A percentile compares a stretch with the other conserved stretches of the same genome.
Conservation (phyloP, 176 grass and related monocot species). For the Dactylis glomerata region DNA sequence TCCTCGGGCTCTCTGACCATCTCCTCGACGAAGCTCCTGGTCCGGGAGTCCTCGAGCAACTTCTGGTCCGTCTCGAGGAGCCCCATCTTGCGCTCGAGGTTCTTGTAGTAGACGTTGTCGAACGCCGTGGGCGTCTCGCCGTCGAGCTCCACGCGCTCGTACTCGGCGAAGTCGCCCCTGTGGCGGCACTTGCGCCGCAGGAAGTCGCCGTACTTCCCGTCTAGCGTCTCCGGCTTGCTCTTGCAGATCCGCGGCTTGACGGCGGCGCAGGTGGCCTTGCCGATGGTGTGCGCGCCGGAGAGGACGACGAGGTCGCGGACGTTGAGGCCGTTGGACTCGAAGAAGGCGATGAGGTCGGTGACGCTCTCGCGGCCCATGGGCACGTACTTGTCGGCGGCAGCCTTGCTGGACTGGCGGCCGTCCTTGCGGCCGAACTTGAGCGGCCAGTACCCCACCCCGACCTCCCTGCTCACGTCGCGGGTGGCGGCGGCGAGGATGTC, state of each 20-base stretch:
- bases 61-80: constrained; percentile 58
- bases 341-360: constrained; percentile 61
- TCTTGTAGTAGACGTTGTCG: constrained; percentile 63
- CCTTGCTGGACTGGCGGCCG: constrained; percentile 30
- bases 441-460: constrained; percentile 32
- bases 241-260: constrained; percentile 53
- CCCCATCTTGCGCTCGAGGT: constrained; percentile 55
- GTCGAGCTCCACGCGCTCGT: constrained; percentile 59
- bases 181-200: constrained; percentile 56
- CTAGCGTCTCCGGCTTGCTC: constrained; percentile 14
- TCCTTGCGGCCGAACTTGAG: constrained; percentile 71
- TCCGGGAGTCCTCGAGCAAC: constrained; percentile 62
- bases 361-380: constrained; percentile 63
- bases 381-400: constrained; percentile 46
- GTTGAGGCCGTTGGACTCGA: constrained; percentile 60
- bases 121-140: constrained; percentile 61
- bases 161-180: neutral
- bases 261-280: constrained; percentile 51
- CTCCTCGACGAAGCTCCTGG: constrained; percentile 16
- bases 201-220: constrained; percentile 47
- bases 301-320: constrained; percentile 70
- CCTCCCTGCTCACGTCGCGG: constrained; percentile 47
- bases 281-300: constrained; percentile 82
- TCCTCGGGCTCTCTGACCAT: constrained; percentile 11
- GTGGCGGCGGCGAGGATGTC: constrained; percentile 73